Evolutionary conservation across 2,329 filamentous ascomycete genomes (phyloP).

Genomic region (Macrophomina phaseolina): DNA sequence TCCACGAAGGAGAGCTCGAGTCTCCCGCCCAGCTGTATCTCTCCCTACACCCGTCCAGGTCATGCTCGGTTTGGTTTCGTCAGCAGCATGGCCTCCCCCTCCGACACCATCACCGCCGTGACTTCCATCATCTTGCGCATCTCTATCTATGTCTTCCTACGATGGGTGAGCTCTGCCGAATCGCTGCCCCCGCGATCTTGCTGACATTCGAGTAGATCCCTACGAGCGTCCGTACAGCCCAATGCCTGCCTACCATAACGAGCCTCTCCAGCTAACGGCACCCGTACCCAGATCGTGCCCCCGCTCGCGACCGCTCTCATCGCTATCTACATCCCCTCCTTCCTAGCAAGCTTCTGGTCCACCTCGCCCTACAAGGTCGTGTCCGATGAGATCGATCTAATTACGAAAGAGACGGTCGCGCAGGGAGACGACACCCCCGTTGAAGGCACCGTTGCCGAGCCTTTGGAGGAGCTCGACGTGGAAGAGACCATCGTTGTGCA

Average conservation of each 20-base stretch:
- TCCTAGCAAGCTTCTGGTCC: conserved; percentile 63
- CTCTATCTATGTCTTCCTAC: conserved; percentile 63
- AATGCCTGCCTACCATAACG: conserved; percentile 20
- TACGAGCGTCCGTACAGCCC: conserved; percentile 26
- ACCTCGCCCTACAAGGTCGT: conserved; percentile 64
- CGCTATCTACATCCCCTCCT: conserved; percentile 69
- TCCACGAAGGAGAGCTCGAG: not conserved
- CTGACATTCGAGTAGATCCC: conserved; percentile 28
- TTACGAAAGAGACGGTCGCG: conserved; percentile 48
- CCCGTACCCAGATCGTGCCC: conserved; percentile 43
- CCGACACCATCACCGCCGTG: conserved; percentile 42
- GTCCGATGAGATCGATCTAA: conserved; percentile 62
- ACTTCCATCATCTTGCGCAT: conserved; percentile 59
- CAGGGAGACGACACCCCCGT: conserved; percentile 36
- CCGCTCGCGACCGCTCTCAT: conserved; percentile 64
- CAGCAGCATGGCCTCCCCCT: conserved; percentile 41
- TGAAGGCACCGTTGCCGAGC: conserved; percentile 48
- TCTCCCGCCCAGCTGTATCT: not conserved
- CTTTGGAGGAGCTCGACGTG: conserved; percentile 59
- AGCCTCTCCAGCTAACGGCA: conserved; percentile 29
- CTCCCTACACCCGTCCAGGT: not conserved
- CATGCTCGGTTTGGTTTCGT: conserved; percentile 18
- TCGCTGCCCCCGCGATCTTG: conserved; percentile 9
- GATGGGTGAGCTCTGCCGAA: conserved; percentile 59
- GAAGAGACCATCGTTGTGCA: conserved; percentile 67